These are phyloP conservation scores for Paramecium primaurelia DNA, from an alignment of 73 alveolate species.

Conservation along the genomic window DNA sequence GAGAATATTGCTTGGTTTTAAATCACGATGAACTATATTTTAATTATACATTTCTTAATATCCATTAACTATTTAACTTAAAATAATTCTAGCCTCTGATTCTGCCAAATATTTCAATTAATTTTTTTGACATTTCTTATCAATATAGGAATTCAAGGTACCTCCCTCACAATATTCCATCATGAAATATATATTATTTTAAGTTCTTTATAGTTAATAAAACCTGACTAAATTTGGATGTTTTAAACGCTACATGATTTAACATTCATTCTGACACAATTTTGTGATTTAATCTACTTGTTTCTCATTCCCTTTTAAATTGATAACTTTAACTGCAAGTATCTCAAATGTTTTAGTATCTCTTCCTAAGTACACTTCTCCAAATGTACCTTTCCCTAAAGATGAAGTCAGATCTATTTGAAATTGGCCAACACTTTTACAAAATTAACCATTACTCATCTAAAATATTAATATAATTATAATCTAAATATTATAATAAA, in stretches of 20 bases:
- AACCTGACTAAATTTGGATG: conserved; percentile 73
- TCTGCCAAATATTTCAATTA: conserved; percentile 44
- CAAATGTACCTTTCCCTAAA: not conserved
- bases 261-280: conserved; percentile 54
- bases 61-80: conserved; percentile 73
- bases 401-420: not conserved
- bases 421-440: not conserved
- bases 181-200: conserved; percentile 69
- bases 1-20: conserved; percentile 74
- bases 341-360: not conserved
- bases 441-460: not conserved
- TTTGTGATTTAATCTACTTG: not conserved
- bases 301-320: not conserved
- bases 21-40: conserved; percentile 74
- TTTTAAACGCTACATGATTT: conserved; percentile 55
- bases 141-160: conserved; percentile 64
- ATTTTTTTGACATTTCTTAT: conserved; percentile 49
- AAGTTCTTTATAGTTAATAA: conserved; percentile 65
- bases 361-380: not conserved
- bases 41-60: conserved; percentile 54
- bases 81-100: conserved; percentile 64
- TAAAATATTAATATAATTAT: not conserved
- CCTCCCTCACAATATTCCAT: conserved; percentile 85
- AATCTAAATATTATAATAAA: not conserved
- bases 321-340: not conserved